Evolutionary conservation across 345 rosid genomes (phyloP).

Genomic region (thale cress (Arabidopsis thaliana)): TAIR10.1 NC_003071.7:18270001-18270500

Average conservation of each 20-base stretch:
- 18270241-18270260: conserved; percentile 95
- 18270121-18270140: neutral
- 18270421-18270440: neutral
- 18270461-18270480: conserved; percentile 42
- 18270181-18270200: conserved; percentile 79
- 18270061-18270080: conserved; percentile 90
- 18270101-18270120: conserved; percentile 30
- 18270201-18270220: conserved; percentile 92
- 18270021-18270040: conserved; percentile 89
- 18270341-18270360: neutral
- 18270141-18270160: neutral
- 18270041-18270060: conserved; percentile 90
- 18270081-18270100: conserved; percentile 90
- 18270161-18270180: neutral
- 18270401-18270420: neutral
- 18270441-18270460: neutral
- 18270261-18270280: conserved; percentile 89
- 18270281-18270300: conserved; percentile 55
- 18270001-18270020: conserved; percentile 96
- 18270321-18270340: neutral
- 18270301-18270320: neutral
- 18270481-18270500: conserved; percentile 88
- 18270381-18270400: neutral
- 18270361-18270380: neutral
- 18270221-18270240: conserved; percentile 96